Conservation (phyloP, 73 alveolate genomes). For the Paraurostyla sp. region DNA sequence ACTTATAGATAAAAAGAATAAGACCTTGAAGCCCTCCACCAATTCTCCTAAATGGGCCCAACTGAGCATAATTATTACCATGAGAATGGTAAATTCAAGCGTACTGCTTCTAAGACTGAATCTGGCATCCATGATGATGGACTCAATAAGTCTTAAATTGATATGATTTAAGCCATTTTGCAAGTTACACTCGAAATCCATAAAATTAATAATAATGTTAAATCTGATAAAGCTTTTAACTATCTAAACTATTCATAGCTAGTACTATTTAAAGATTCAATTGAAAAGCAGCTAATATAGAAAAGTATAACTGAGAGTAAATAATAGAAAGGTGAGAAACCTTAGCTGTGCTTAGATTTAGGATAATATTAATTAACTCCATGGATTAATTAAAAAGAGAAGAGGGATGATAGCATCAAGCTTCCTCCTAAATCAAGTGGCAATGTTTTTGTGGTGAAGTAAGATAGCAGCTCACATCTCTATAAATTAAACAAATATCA, state of each 20-base stretch:
- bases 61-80: conserved; percentile 42
- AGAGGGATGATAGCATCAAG: background rate
- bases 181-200: conserved; percentile 9
- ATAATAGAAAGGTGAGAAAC: no score
- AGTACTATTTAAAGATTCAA: background rate
- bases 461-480: background rate
- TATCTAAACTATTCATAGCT: background rate
- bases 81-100: background rate
- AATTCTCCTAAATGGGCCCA: conserved; percentile 14
- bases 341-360: no score
- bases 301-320: no score
- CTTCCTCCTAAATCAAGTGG: background rate
- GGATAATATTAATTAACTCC: no score
- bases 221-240: background rate
- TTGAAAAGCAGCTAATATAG: no score
- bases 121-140: background rate
- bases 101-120: background rate
- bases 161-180: background rate
- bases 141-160: background rate
- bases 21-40: background rate
- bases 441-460: background rate
- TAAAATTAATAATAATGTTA: background rate
- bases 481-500: background rate
- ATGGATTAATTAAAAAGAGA: background rate
- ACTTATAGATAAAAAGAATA: background rate